phyloP scores from a whole-genome alignment of 306 rosid genomes.

The Lotus japonicus region DNA sequence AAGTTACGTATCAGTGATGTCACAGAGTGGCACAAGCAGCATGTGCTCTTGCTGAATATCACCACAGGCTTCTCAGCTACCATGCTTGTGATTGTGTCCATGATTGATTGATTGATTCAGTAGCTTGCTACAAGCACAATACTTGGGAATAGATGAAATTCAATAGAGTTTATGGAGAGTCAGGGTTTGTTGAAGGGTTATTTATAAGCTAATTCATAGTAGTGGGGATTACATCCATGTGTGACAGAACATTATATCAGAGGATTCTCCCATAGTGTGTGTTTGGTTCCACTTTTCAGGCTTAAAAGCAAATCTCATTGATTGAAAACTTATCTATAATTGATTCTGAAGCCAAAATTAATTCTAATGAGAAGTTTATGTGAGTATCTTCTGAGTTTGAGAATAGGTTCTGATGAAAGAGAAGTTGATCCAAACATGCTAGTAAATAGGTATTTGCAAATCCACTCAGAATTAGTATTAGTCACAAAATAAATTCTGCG shows the following conservation, averaged over 20 bases:
- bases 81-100: slow-evolving; percentile 43
- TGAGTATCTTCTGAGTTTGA: too few relatives aligned
- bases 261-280: slow-evolving; percentile 3
- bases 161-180: background rate
- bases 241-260: slow-evolving; percentile 21
- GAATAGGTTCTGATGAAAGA: too few relatives aligned
- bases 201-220: slow-evolving; percentile 27
- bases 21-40: slow-evolving; percentile 59
- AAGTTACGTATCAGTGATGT: slow-evolving; percentile 55
- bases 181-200: slow-evolving; percentile 22
- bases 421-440: too few relatives aligned
- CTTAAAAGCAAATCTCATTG: too few relatives aligned
- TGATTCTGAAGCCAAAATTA: too few relatives aligned
- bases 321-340: too few relatives aligned
- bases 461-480: too few relatives aligned
- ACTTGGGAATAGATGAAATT: background rate
- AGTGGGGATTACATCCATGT: background rate
- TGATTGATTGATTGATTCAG: background rate
- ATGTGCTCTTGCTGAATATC: slow-evolving; percentile 73
- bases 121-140: too few relatives aligned
- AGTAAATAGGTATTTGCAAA: too few relatives aligned
- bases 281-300: too few relatives aligned
- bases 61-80: slow-evolving; percentile 65
- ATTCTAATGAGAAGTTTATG: too few relatives aligned
- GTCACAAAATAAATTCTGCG: too few relatives aligned